These are phyloP conservation scores for Pleomassaria siparia DNA, from an alignment of 2,329 filamentous ascomycete species.

Conservation along the genomic window DNA sequence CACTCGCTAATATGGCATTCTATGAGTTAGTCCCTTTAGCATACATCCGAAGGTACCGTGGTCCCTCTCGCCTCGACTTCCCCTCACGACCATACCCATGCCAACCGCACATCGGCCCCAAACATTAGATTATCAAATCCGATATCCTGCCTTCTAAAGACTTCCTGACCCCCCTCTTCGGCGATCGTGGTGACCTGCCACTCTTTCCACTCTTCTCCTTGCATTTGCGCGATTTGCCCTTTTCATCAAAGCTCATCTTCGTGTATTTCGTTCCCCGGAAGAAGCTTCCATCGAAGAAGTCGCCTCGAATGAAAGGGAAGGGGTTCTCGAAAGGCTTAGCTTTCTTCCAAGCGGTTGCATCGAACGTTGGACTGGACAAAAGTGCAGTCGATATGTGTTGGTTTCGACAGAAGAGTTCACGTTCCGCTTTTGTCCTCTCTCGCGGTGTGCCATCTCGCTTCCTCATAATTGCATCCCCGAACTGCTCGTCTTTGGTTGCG, in stretches of 20 bases:
- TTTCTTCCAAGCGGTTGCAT: background rate
- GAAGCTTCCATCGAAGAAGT: background rate
- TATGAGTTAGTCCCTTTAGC: too few species aligned
- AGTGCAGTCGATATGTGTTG: background rate
- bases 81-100: too few species aligned
- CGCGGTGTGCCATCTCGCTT: conserved; percentile 3
- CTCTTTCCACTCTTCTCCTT: background rate
- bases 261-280: background rate
- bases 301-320: too few species aligned
- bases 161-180: background rate
- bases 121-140: background rate
- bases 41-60: too few species aligned
- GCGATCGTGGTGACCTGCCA: conserved; percentile 1
- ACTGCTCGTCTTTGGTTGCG: conserved; percentile 5
- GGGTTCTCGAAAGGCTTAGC: too few species aligned
- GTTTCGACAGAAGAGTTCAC: conserved; percentile 1
- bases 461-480: conserved; percentile 4
- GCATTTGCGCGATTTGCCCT: background rate
- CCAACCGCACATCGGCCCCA: background rate
- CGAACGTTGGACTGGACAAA: conserved; percentile 1
- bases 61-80: too few species aligned
- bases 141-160: background rate
- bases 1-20: too few species aligned
- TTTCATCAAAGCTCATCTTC: background rate
- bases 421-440: conserved; percentile 4